Percentiles rank a stretch among this genome's conserved stretches.
Conservation (phyloP, 2,329 filamentous ascomycete species). For the Sporothrix mexicana region DNA sequence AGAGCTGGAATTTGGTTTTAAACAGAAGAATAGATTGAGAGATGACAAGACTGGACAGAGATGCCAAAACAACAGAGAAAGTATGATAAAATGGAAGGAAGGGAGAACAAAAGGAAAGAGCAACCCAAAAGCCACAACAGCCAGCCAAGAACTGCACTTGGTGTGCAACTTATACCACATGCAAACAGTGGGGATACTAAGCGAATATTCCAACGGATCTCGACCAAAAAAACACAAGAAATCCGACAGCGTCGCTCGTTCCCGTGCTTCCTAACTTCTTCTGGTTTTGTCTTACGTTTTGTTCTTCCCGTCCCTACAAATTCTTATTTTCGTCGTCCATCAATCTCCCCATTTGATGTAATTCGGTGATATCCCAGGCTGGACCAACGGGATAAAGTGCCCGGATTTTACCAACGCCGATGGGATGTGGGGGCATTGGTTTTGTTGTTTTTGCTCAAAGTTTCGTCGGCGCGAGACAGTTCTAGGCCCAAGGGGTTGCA, state of each 20-base stretch:
- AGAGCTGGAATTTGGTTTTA: background rate
- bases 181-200: background rate
- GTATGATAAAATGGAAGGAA: too few species aligned
- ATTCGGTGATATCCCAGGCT: slow-evolving; percentile 12
- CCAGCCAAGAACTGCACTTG: background rate
- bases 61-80: background rate
- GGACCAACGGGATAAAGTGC: slow-evolving; percentile 7
- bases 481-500: background rate
- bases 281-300: background rate
- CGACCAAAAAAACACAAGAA: background rate
- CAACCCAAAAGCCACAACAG: background rate
- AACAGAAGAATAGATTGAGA: background rate
- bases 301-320: background rate
- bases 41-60: background rate
- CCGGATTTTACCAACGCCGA: slow-evolving; percentile 31
- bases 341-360: background rate
- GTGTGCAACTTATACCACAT: background rate
- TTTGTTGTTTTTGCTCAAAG: background rate
- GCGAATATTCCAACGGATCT: background rate
- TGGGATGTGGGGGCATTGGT: background rate
- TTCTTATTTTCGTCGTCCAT: background rate
- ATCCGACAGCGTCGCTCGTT: background rate
- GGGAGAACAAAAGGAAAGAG: background rate
- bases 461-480: background rate
- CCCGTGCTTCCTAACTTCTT: background rate